Base-by-base conservation (phyloP, 164 flowering plant genomes). In the Magnolia changhungtana region DNA sequence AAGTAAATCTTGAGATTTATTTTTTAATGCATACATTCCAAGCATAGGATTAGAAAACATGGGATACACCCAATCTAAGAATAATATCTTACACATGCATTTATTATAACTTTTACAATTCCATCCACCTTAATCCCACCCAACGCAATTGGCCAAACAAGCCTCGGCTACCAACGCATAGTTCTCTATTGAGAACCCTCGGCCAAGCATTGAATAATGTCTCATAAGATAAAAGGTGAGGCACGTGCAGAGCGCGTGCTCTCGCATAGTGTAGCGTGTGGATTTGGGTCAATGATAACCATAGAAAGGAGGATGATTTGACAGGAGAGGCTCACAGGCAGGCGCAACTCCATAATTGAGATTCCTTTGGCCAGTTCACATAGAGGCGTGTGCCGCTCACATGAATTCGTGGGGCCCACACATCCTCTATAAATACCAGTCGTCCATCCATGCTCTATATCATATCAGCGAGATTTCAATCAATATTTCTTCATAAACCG, bases 351-450 rank as follows among this genome's bases (percentile, higher is more conserved):
- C 71, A 64, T 64, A 51, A 72, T 72, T 65, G 55, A 71, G 79
- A 77, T 77, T 77, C 75, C 79, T 51, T 72, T 51, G 71, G 75
- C 14, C 8, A 1, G 20, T 76, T 64, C 21, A 50, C 5, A 13
- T 7, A 23, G 69, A 61, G 69, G 78, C 78, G 78, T 63, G 78
- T 76, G 79, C 71, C 71, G 7, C 8, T 14, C 73, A 27, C 52
- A 58, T n/a, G 73, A 3, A 4, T 61, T 64, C 58, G 21, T 9
- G 18, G 65, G 72, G 18, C 51, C 77, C 21, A n/a, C 9, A 52
- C 7, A 52, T 49, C 67, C 18, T 52, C 50, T 73, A 73, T 78
- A 73, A 77, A 71, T 51, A 65, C 73, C 7, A 13, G 37, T 1
- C 20, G 2, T 14, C 52, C 7, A n/a, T n/a, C 72, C 50, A 21